These are phyloP conservation scores for Colletotrichum tamarilloi DNA, from an alignment of 2,329 filamentous ascomycete genomes.

Conservation along the genomic window DNA sequence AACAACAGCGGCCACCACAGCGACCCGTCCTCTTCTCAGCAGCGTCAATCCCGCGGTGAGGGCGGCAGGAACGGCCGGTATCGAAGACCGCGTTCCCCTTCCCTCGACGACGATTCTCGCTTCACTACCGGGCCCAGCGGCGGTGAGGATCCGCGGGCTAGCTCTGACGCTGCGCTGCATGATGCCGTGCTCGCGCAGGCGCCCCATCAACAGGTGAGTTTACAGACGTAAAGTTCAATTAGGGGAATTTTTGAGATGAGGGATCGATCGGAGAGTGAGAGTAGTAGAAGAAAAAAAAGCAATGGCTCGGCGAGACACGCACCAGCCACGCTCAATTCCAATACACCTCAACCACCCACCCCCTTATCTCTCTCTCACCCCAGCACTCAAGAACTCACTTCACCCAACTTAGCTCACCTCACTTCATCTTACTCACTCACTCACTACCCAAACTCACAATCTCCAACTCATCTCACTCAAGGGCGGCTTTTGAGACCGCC, in stretches of 20 bases:
- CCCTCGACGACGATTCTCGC: slow-evolving; percentile 33
- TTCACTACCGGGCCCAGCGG: slow-evolving; percentile 27
- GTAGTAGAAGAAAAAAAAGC: neutral
- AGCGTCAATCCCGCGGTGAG: slow-evolving; percentile 18
- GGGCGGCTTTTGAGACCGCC: neutral
- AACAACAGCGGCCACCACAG: neutral
- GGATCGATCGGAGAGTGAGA: neutral
- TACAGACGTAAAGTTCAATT: neutral
- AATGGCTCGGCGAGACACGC: neutral
- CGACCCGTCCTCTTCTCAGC: neutral
- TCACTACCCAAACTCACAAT: neutral
- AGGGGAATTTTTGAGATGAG: neutral
- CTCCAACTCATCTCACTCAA: neutral
- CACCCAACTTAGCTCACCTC: neutral
- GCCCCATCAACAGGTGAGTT: slow-evolving; percentile 28
- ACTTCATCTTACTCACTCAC: neutral
- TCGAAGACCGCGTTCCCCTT: slow-evolving; percentile 29
- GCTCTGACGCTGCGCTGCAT: slow-evolving; percentile 22
- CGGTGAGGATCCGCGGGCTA: slow-evolving; percentile 15
- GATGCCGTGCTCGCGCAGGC: slow-evolving; percentile 34
- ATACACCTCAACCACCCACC: neutral
- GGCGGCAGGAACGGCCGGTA: slow-evolving; percentile 26
- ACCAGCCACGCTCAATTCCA: neutral
- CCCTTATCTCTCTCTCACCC: neutral
- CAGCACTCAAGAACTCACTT: neutral